Conservation (phyloP, 768 basidiomycete species). For the Mrakia blollopis region DNA sequence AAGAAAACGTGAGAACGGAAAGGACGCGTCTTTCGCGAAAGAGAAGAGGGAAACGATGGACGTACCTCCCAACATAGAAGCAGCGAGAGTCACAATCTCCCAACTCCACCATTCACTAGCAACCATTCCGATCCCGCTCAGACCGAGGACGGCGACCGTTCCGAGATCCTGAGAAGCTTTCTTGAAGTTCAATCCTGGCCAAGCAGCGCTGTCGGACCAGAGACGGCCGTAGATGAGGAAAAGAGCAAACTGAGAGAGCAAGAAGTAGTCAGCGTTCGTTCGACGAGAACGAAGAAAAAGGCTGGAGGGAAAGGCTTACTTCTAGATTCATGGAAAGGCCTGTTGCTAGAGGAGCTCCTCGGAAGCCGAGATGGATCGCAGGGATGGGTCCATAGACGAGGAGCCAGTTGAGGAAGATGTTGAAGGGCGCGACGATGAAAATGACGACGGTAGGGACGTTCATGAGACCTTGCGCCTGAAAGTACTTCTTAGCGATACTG, state of each 20-base stretch:
- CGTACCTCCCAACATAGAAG: conserved; percentile 66
- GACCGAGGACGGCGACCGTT: conserved; percentile 41
- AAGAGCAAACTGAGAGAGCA: conserved; percentile 40
- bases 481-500: conserved; percentile 50
- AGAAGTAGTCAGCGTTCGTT: background rate
- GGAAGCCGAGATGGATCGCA: conserved; percentile 70
- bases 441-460: conserved; percentile 78
- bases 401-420: conserved; percentile 61
- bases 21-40: background rate
- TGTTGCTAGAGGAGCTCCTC: conserved; percentile 87
- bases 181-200: conserved; percentile 65
- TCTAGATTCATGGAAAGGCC: conserved; percentile 86
- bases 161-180: conserved; percentile 73
- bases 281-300: background rate
- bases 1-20: conserved; percentile 34
- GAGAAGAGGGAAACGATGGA: conserved; percentile 36
- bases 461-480: conserved; percentile 61
- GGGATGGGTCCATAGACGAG: too few relatives aligned
- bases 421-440: conserved; percentile 71
- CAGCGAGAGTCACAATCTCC: conserved; percentile 27
- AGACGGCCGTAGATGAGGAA: conserved; percentile 43
- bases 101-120: conserved; percentile 84
- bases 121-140: conserved; percentile 73
- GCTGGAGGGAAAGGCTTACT: conserved; percentile 36
- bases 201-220: conserved; percentile 60